Evolutionary conservation across 768 basidiomycete genomes (phyloP), one percentile per base, ranked within the genome.

Genomic region (Collybia sordida): DNA sequence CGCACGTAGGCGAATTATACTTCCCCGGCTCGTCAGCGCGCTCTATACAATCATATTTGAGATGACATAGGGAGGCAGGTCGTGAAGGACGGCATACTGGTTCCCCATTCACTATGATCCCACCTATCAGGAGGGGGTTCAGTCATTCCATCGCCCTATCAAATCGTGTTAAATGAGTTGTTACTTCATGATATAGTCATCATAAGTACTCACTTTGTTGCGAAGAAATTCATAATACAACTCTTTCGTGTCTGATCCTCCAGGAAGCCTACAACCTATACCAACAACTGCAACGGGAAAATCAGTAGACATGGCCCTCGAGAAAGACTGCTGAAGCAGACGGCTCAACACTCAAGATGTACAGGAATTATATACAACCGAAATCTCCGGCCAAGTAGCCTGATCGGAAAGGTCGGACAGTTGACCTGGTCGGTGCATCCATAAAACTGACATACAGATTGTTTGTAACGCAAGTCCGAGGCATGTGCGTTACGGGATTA

Each of bases 251-350:
- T 27, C 42, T n/a, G 42, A 43, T 8, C 42, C 42, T 9, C 42
- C 42, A 9, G 42, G 42, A 17, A 43, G 28, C 28, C 28, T 43
- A 27, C 42, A 43, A 27, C 42, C 42, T 25, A 43, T 43, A 19
- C 42, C 42, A 15, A 43, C 42, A 18, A 43, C 15, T n/a, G 42
- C 42, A n/a, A 43, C 42, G 25, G 42, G 42, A 15, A 43, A 27
- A 25, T 43, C 21, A 15, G 42, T 27, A 12, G 42, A 43, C 42
- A 43, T 43, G 42, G 27, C 27, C 27, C 11, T 27, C 6, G 11
- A 27, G 11, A 27, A 27, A 27, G 27, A 27, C 27, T 27, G 27
- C 27, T 27, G 27, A 27, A 27, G 27, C 27, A 27, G 27, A 27
- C 27, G 11, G 11, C 11, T 27, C 11, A 5, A 11, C 27, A 27